Conservation (phyloP, 345 rosid species). For the Linum lewisii region DNA sequence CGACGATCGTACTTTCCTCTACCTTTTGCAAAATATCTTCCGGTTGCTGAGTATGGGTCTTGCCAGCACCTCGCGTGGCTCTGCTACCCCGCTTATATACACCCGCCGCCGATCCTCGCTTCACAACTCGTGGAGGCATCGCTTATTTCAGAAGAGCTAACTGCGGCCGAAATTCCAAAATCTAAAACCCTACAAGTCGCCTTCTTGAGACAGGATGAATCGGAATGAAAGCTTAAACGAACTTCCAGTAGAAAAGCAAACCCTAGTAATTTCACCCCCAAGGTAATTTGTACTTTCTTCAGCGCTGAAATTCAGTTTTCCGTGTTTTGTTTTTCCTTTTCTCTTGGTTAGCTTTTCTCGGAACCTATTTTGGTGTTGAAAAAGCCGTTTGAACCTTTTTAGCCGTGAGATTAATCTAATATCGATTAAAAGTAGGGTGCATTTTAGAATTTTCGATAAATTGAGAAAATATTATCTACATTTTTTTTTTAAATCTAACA, state of each 20-base stretch:
- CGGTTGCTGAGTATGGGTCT: constrained; percentile 31
- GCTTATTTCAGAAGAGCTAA: not conserved
- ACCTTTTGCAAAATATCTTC: constrained; percentile 16
- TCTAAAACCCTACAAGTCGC: not conserved
- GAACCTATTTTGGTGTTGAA: no score
- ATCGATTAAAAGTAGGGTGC: no score
- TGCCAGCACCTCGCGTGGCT: constrained; percentile 35
- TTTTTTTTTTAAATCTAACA: no score
- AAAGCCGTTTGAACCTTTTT: no score
- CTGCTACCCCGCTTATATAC: constrained; percentile 44
- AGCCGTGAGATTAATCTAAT: no score
- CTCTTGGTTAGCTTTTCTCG: no score
- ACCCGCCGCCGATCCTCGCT: constrained; percentile 55
- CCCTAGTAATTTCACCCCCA: not conserved
- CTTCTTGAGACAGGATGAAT: not conserved
- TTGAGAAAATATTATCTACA: no score
- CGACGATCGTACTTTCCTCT: constrained; percentile 19
- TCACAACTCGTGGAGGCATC: constrained; percentile 73
- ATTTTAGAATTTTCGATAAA: no score
- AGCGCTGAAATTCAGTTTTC: no score
- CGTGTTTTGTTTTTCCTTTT: no score
- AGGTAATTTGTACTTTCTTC: not conserved
- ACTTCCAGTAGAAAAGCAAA: not conserved
- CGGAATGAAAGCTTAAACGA: not conserved
- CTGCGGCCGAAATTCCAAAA: not conserved